Evolutionary conservation across 208 protist species (phyloP), one percentile per base, ranked within the genome.

Genomic region (Vickermania ingenoplastis): DNA sequence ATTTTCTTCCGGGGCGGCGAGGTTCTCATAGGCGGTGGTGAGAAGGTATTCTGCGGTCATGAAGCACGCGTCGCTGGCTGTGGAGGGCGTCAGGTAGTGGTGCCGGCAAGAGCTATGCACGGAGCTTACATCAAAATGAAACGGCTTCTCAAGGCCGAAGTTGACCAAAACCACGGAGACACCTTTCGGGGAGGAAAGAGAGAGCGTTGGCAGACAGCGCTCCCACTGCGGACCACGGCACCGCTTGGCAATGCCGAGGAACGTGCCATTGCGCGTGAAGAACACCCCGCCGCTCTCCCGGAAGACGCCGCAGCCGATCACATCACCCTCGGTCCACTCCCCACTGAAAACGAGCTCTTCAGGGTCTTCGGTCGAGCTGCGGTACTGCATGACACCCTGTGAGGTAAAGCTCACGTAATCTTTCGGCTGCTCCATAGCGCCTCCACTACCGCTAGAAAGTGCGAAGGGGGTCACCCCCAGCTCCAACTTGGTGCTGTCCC

Each of bases 91-190:
- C 31, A 83, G 60, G 53, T 82, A 81, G 21, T 53, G 54, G 27
- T 72, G 61, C 26, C 81, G 69, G 59, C 82, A 75, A 21, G 81
- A 87, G 53, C 65, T 68, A 70, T 95, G 86, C 60, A 95, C 22
- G 21, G 81, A 76, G 11, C 83, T 58, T 30, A 91, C 63, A 65
- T 95, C 76, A 71, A 92, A 95, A 49, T 69, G 65, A 59, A 95
- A 95, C 1, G 89, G 81, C 56, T 59, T 61, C 57, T 91, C 75
- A 17, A 74, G 63, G 45, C 89, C 89, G 69, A 95, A 95, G 63
- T 95, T 95, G 22, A 91, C 89, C 53, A 95, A 78, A 1, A 92
- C 56, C 68, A 86, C 89, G 48, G 92, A 67, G 5, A 95, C 70
- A 0, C 75, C 78, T 31, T 75, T 67, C 3, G 57, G 41, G 29